A percentile compares a stretch with the other conserved stretches of the same genome.
These are phyloP conservation scores for Nadsonia starkeyi-henricii DNA, from an alignment of 1,139 yeast species.

Conservation along the genomic window DNA sequence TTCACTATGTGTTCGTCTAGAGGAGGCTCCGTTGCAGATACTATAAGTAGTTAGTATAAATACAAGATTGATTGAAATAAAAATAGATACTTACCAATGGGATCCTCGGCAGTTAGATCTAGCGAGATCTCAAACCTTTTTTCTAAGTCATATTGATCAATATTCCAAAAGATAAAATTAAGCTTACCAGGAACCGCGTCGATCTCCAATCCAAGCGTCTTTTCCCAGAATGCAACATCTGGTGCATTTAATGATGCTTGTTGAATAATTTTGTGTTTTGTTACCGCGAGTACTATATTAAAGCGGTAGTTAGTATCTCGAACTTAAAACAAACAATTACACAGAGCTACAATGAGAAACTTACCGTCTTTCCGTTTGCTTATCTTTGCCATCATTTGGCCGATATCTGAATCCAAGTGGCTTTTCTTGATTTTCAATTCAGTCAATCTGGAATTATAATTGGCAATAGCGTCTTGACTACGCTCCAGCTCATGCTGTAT, in stretches of 20 bases:
- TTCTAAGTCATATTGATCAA: conserved; percentile 16
- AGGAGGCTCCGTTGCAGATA: conserved; percentile 9
- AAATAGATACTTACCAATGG: conserved; percentile 6
- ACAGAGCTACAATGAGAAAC: neutral
- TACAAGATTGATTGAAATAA: too few species aligned
- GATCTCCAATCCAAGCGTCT: conserved; percentile 18
- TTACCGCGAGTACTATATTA: conserved; percentile 10
- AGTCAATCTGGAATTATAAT: conserved; percentile 12
- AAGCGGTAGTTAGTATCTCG: conserved; percentile 8
- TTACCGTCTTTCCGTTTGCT: conserved; percentile 9
- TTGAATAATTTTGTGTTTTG: conserved; percentile 12
- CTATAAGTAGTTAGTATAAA: conserved; percentile 1
- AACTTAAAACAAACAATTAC: conserved; percentile 9
- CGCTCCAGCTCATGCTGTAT: too few species aligned
- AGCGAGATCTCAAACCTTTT: conserved; percentile 16
- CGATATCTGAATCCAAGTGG: conserved; percentile 11
- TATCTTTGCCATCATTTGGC: conserved; percentile 9
- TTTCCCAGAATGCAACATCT: conserved; percentile 20
- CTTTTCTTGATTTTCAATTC: conserved; percentile 12
- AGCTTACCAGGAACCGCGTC: conserved; percentile 16
- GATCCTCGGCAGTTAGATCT: conserved; percentile 18
- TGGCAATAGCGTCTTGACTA: conserved; percentile 10
- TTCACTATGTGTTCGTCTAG: conserved; percentile 9
- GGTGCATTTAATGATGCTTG: conserved; percentile 18
- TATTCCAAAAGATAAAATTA: conserved; percentile 17